Conservation (phyloP, 2,329 filamentous ascomycete genomes). For the Colletotrichum karsti region DNA sequence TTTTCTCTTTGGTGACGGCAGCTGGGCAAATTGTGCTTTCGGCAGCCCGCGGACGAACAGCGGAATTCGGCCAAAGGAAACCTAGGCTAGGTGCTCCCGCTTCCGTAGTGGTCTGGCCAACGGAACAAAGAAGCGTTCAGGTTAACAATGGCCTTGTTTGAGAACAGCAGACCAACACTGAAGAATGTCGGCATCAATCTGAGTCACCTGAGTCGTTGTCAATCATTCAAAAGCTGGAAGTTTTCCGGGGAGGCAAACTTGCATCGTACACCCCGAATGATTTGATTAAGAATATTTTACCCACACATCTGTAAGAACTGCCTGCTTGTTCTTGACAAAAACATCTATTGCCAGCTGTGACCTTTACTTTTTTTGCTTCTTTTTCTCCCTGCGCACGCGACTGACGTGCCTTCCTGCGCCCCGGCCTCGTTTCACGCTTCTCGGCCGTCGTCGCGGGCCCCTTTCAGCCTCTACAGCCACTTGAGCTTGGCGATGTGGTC, state of each 20-base stretch:
- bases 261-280: not conserved
- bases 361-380: not conserved
- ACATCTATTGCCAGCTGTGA: not conserved
- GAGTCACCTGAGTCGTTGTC: constrained; percentile 3
- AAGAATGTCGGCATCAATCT: not conserved
- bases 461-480: constrained; percentile 63
- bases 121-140: constrained; percentile 1
- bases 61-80: not conserved
- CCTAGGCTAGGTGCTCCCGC: not conserved
- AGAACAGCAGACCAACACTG: not conserved
- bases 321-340: constrained; percentile 1
- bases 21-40: not conserved
- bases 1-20: constrained; percentile 5
- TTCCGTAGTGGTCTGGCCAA: constrained; percentile 23
- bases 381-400: not conserved
- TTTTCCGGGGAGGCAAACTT: not conserved
- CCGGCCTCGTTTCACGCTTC: constrained; percentile 10
- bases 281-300: not conserved
- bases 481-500: constrained; percentile 94
- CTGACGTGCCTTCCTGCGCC: not conserved
- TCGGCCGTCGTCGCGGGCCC: not conserved
- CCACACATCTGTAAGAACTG: not conserved
- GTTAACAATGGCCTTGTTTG: constrained; percentile 22
- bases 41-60: constrained; percentile 3
- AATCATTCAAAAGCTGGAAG: not conserved